These are phyloP conservation scores for Fraxinus velutina DNA, from an alignment of 305 asterid species.

Conservation along the genomic window DNA sequence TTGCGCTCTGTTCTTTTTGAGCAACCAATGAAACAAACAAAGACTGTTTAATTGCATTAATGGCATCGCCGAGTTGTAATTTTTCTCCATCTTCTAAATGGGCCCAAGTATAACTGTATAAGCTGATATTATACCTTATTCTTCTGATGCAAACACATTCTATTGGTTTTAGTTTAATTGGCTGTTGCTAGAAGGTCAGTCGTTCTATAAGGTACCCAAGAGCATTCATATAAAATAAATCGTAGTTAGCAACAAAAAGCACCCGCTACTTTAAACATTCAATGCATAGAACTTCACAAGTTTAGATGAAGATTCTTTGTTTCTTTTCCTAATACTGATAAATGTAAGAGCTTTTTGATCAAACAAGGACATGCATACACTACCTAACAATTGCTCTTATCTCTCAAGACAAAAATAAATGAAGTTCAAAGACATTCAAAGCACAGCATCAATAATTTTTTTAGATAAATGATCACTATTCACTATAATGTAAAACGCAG, in stretches of 20 bases:
- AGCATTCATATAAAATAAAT: neutral
- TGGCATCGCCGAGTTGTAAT: neutral
- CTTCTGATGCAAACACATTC: neutral
- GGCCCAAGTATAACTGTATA: neutral
- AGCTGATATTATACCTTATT: neutral
- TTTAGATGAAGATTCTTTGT: neutral
- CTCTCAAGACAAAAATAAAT: neutral
- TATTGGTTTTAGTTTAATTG: neutral
- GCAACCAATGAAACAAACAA: neutral
- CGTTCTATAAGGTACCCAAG: neutral
- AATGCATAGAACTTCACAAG: neutral
- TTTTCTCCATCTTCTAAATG: neutral
- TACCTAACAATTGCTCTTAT: neutral
- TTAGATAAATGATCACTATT: neutral
- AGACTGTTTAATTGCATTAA: neutral
- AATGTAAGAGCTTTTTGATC: neutral
- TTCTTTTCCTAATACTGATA: neutral
- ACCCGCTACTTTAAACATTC: neutral
- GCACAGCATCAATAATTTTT: neutral
- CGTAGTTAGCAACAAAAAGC: neutral
- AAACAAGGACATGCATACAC: neutral
- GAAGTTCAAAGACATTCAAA: neutral
- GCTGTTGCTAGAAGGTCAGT: neutral
- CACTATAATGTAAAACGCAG: neutral
- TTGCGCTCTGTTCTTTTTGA: neutral